Base-by-base conservation (phyloP, 2,329 filamentous ascomycete genomes). In the Neoascochyta sp. region DNA sequence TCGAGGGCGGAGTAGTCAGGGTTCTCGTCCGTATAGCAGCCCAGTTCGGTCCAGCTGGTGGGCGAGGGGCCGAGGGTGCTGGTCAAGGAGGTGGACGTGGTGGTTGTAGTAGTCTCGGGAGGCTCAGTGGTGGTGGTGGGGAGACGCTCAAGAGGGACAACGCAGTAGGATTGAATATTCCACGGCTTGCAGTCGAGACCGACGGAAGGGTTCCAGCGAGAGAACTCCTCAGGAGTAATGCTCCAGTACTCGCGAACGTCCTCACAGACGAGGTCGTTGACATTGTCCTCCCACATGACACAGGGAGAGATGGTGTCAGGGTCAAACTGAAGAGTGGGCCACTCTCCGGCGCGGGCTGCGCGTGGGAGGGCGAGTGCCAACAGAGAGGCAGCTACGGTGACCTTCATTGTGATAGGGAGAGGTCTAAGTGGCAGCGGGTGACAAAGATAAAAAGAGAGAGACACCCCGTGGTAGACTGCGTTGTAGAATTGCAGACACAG, bases 211-310 rank as follows among this genome's bases (percentile, higher is more conserved):
- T 43, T 43, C 32, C 36, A 45, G 7, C n/a, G 14, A 14, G 26
- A 22, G 25, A 43, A 40, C 14, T 38, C 21, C 12, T 24, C 33
- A 14, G 33, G 33, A 7, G 29, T 39, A 31, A 43, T 30, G 16
- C 22, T 24, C 16, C 22, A 43, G 14, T 17, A 36, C 5, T 27
- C 24, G 15, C 31, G 36, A 15, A 43, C 40, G 7, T 22, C 5
- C 11, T 40, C 34, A 30, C 42, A 43, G 7, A 33, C 25, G 12
- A 35, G 27, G 9, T 24, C 29, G 9, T 38, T 25, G 23, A 15
- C 17, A 21, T 41, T 36, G 29, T 45, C 27, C 31, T 42, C 31
- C 39, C 42, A 45, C n/a, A 35, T 36, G 10, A 36, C 24, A 22
- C 39, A 45, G 27, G 42, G 35, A 27, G 32, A 35, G 14, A 15